A percentile compares a stretch with the other conserved stretches of the same genome.
Conservation (phyloP, 352 stramenopile genomes). For the Globisporangium viniferum region DNA sequence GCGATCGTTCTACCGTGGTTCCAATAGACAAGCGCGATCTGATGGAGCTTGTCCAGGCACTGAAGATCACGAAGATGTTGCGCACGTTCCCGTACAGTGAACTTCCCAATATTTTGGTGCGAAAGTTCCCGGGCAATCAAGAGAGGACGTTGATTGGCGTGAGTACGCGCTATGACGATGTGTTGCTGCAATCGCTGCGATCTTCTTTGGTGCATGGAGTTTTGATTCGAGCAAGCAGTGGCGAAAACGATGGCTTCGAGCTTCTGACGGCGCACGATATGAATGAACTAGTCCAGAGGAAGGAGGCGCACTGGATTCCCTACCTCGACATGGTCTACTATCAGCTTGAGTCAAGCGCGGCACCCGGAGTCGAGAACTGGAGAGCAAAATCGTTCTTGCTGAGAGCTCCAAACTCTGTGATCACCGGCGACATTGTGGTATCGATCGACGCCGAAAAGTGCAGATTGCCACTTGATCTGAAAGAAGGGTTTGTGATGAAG, state of each 20-base stretch:
- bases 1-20: conserved; percentile 34
- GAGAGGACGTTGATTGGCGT: conserved; percentile 46
- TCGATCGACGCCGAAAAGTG: conserved; percentile 46
- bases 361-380: conserved; percentile 33
- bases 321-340: conserved; percentile 68
- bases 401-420: conserved; percentile 17
- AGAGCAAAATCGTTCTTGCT: conserved; percentile 50
- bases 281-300: conserved; percentile 39
- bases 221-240: conserved; percentile 34
- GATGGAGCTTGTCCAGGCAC: conserved; percentile 32
- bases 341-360: conserved; percentile 24
- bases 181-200: conserved; percentile 57
- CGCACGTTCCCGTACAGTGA: conserved; percentile 64
- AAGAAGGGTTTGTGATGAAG: conserved; percentile 67
- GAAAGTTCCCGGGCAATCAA: conserved; percentile 33
- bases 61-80: conserved; percentile 52
- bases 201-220: conserved; percentile 59
- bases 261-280: conserved; percentile 53
- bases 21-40: conserved; percentile 52
- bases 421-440: conserved; percentile 63
- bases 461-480: conserved; percentile 54
- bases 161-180: conserved; percentile 53
- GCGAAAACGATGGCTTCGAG: conserved; percentile 24
- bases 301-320: conserved; percentile 44
- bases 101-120: conserved; percentile 51